A percentile compares a stretch with the other conserved stretches of the same genome.
These are phyloP conservation scores for Cryptosporidium viatorum DNA, from an alignment of 169 alveolate species.

Conservation along the genomic window DNA sequence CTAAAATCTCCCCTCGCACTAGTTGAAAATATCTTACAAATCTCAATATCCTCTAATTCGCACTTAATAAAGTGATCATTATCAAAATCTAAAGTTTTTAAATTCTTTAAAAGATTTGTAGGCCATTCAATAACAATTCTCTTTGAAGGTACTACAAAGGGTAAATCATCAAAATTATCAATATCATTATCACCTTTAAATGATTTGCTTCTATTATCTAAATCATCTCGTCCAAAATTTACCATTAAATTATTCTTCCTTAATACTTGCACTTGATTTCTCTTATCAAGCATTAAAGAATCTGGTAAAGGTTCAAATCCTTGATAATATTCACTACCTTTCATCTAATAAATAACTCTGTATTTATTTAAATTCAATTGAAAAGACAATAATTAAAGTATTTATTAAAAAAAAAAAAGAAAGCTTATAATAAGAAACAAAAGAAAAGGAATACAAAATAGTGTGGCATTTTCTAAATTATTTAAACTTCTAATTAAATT, in stretches of 20 bases:
- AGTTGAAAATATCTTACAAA: neutral
- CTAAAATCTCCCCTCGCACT: neutral
- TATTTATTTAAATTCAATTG: too few relatives aligned
- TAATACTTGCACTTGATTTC: neutral
- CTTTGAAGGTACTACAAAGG: conserved; percentile 33
- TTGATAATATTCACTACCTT: neutral
- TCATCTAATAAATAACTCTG: neutral
- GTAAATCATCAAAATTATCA: conserved; percentile 18
- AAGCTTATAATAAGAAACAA: neutral
- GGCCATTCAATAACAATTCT: conserved; percentile 55
- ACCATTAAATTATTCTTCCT: neutral
- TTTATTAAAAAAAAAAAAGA: neutral
- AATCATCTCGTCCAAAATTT: neutral
- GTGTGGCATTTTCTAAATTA: neutral
- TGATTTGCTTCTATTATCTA: neutral
- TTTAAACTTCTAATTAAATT: neutral
- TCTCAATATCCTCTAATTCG: neutral
- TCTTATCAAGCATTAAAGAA: neutral
- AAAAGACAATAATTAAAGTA: too few relatives aligned
- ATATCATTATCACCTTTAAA: neutral
- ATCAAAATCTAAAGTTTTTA: neutral
- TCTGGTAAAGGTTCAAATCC: neutral
- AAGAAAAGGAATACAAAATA: neutral
- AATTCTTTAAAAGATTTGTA: neutral
- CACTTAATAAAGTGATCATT: neutral